Percentiles rank a stretch among this genome's conserved stretches.
These are phyloP conservation scores for Fragaria iinumae DNA, from an alignment of 306 rosid genomes.

Conservation along the genomic window DNA sequence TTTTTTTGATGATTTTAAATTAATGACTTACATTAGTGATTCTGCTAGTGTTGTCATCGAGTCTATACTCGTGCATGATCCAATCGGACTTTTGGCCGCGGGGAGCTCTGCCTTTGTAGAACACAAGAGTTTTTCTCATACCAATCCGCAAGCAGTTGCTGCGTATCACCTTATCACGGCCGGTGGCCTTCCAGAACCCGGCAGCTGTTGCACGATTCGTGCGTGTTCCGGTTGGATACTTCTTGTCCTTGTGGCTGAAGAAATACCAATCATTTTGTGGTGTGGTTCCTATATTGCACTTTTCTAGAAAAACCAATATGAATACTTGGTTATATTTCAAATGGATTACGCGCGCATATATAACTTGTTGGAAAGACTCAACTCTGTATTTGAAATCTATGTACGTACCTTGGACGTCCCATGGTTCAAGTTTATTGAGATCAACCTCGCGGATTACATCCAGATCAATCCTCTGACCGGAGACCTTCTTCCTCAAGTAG, in stretches of 20 bases:
- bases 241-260: conserved; percentile 95
- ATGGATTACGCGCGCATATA: no score
- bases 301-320: conserved; percentile 42
- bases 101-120: conserved; percentile 94
- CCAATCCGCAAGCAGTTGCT: conserved; percentile 72
- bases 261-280: conserved; percentile 98
- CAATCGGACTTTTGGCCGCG: conserved; percentile 90
- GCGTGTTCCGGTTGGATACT: conserved; percentile 92
- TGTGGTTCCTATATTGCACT: conserved; percentile 87
- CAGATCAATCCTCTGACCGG: conserved; percentile 68
- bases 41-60: conserved; percentile 60
- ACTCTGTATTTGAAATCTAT: no score
- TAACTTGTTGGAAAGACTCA: no score
- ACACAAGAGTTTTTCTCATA: conserved; percentile 93
- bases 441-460: conserved; percentile 88
- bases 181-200: conserved; percentile 98
- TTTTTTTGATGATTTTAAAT: no score
- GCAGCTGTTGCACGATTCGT: conserved; percentile 88
- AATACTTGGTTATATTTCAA: background rate
- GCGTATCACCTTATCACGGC: conserved; percentile 82
- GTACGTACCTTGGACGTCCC: conserved; percentile 87
- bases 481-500: conserved; percentile 78
- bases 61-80: conserved; percentile 97
- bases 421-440: conserved; percentile 96
- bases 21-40: conserved; percentile 45